Percentiles rank a stretch among this genome's conserved stretches.
phyloP scores from a whole-genome alignment of 345 rosid species.

The Linum lewisii region DNA sequence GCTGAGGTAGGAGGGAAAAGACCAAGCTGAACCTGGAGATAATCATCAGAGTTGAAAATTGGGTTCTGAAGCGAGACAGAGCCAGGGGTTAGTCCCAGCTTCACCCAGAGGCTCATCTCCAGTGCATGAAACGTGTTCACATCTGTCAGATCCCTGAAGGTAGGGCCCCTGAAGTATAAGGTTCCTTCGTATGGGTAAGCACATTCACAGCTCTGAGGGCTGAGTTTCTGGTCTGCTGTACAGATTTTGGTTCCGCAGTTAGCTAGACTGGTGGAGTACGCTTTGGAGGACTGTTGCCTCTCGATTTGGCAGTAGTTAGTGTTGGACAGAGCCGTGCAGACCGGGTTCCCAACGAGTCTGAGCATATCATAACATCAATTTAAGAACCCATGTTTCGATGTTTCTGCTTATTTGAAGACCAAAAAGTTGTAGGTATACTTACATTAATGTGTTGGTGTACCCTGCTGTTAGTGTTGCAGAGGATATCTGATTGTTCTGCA shows the following conservation, averaged over 20 bases:
- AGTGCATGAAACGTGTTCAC: conserved; percentile 52
- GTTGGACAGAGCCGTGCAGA: conserved; percentile 56
- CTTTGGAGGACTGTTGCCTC: conserved; percentile 31
- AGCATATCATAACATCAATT: conserved; percentile 14
- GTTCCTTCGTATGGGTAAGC: conserved; percentile 84
- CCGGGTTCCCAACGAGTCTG: conserved; percentile 88
- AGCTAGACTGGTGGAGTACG: conserved; percentile 68
- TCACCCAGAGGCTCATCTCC: conserved; percentile 75
- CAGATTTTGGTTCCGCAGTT: conserved; percentile 60
- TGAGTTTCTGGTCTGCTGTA: conserved; percentile 56
- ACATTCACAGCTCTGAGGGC: conserved; percentile 92
- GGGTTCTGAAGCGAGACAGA: conserved; percentile 78
- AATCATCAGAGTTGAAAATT: conserved; percentile 72
- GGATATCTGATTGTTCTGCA: conserved; percentile 68
- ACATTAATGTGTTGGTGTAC: conserved; percentile 55
- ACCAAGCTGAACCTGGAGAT: conserved; percentile 73
- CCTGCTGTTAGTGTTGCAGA: conserved; percentile 43
- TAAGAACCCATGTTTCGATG: background rate
- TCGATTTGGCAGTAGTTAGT: conserved; percentile 67
- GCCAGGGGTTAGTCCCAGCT: conserved; percentile 65
- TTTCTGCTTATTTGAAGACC: background rate
- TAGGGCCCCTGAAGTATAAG: conserved; percentile 65
- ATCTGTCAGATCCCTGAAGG: conserved; percentile 61
- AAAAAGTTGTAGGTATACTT: conserved; percentile 14
- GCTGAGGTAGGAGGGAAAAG: conserved; percentile 45